These are phyloP conservation scores for Monosporascus sp. DNA, from an alignment of 2,329 filamentous ascomycete genomes.

Conservation along the genomic window DNA sequence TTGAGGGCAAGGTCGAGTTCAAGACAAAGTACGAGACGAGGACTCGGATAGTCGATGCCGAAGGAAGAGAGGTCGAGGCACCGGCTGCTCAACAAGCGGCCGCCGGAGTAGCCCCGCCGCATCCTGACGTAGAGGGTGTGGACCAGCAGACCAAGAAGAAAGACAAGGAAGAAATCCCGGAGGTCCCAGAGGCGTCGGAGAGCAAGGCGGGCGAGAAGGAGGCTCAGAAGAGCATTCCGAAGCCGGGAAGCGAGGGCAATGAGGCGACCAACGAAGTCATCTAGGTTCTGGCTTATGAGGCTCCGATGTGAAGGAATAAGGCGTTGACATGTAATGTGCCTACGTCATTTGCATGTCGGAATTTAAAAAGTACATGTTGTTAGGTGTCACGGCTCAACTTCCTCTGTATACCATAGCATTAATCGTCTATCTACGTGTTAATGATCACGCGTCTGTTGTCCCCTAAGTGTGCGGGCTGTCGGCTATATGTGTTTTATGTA, in stretches of 20 bases:
- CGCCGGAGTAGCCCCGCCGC: constrained; percentile 48
- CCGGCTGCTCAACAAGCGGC: constrained; percentile 34
- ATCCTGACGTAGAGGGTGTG: constrained; percentile 56
- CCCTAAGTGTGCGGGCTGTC: too few species aligned
- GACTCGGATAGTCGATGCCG: constrained; percentile 73
- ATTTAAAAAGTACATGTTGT: neutral
- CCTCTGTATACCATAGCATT: too few species aligned
- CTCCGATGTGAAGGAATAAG: too few species aligned
- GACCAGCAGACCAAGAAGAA: constrained; percentile 52
- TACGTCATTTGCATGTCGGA: too few species aligned
- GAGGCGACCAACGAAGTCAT: constrained; percentile 39
- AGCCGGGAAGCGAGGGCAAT: constrained; percentile 58
- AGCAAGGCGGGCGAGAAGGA: constrained; percentile 57
- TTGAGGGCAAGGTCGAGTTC: constrained; percentile 92
- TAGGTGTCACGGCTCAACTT: too few species aligned
- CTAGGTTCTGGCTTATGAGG: too few species aligned
- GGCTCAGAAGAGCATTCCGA: constrained; percentile 48
- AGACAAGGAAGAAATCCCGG: constrained; percentile 26
- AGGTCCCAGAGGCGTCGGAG: constrained; percentile 34
- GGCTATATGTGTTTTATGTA: too few species aligned
- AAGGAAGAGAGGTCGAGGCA: constrained; percentile 67
- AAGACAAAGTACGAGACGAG: constrained; percentile 94
- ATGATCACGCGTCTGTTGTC: too few species aligned
- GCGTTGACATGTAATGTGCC: too few species aligned
- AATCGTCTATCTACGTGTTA: too few species aligned